These are phyloP conservation scores for Hymenotorrendiella dingleyae DNA, from an alignment of 2,329 filamentous ascomycete genomes.

Conservation along the genomic window DNA sequence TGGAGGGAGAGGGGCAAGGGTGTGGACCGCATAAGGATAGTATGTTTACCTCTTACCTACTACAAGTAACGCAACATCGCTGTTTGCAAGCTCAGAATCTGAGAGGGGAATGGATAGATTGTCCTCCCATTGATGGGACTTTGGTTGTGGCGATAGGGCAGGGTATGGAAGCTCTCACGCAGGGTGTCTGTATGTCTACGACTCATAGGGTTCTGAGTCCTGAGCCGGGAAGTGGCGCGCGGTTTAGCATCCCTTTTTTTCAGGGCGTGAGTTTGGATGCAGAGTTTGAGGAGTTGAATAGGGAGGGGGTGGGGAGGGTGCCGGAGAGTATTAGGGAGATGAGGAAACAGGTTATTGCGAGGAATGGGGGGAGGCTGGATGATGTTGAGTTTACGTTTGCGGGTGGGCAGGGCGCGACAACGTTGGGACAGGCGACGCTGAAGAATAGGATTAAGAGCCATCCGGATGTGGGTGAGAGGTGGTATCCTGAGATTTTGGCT, in stretches of 20 bases:
- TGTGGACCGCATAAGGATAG: constrained; percentile 81
- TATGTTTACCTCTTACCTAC: constrained; percentile 75
- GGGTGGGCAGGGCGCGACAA: constrained; percentile 53
- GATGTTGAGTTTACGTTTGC: constrained; percentile 86
- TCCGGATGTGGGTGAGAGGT: constrained; percentile 77
- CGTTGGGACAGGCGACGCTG: constrained; percentile 75
- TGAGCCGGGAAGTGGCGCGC: constrained; percentile 58
- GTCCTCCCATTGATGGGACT: constrained; percentile 67
- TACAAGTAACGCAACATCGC: constrained; percentile 70
- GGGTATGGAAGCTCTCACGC: constrained; percentile 78
- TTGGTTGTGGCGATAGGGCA: constrained; percentile 85
- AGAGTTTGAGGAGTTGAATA: constrained; percentile 54
- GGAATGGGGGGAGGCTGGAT: constrained; percentile 52
- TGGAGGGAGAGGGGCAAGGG: constrained; percentile 44
- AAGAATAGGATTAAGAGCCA: constrained; percentile 83
- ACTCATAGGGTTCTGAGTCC: constrained; percentile 81
- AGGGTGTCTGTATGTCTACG: constrained; percentile 74
- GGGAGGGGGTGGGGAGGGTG: constrained; percentile 40
- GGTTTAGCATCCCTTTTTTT: constrained; percentile 82
- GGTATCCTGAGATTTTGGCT: constrained; percentile 57
- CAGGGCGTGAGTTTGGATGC: constrained; percentile 78
- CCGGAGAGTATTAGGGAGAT: constrained; percentile 59
- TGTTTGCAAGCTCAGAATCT: constrained; percentile 82
- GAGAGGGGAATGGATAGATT: constrained; percentile 74
- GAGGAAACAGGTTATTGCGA: constrained; percentile 51